A percentile compares a stretch with the other conserved stretches of the same genome.
Conservation (phyloP, 495 filamentous ascomycete species). For the Penicillium pulvis region DNA sequence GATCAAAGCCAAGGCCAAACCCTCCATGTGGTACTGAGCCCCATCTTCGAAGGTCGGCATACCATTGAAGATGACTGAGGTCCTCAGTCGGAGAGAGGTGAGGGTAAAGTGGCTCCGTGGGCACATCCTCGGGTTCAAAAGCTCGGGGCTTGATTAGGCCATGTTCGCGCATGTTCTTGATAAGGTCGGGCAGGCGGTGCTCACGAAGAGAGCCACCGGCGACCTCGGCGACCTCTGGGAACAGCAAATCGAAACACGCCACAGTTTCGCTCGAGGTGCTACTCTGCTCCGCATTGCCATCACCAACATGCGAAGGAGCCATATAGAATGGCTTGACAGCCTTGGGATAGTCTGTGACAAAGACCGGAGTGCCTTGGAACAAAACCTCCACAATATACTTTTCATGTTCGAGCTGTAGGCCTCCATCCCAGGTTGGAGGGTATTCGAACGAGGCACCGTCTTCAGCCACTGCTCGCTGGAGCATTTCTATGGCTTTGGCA, state of each 20-base stretch:
- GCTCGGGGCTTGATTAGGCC: slow-evolving; percentile 48
- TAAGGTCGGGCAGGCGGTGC: slow-evolving; percentile 71
- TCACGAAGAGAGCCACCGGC: slow-evolving; percentile 93
- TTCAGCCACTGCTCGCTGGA: slow-evolving; percentile 60
- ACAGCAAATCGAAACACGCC: slow-evolving; percentile 92
- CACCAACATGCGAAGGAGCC: slow-evolving; percentile 53
- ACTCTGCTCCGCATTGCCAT: slow-evolving; percentile 11
- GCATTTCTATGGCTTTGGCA: slow-evolving; percentile 67
- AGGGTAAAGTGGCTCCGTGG: slow-evolving; percentile 36
- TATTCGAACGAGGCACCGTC: slow-evolving; percentile 61
- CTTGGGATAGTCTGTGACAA: slow-evolving; percentile 89
- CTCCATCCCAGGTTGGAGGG: slow-evolving; percentile 67
- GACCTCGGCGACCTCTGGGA: slow-evolving; percentile 87
- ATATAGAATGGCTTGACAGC: slow-evolving; percentile 96
- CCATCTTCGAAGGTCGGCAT: slow-evolving; percentile 90
- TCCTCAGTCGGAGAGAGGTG: slow-evolving; percentile 46
- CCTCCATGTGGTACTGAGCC: slow-evolving; percentile 95
- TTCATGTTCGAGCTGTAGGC: slow-evolving; percentile 91
- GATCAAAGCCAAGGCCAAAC: slow-evolving; percentile 92
- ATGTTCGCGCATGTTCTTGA: slow-evolving; percentile 70
- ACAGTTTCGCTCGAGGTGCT: slow-evolving; percentile 57
- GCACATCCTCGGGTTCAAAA: slow-evolving; percentile 13
- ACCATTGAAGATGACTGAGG: slow-evolving; percentile 74
- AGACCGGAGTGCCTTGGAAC: slow-evolving; percentile 73
- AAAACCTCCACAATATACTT: slow-evolving; percentile 77